phyloP scores from a whole-genome alignment of 192 early-diverging fungal genomes.

The Backusella westeae region DNA sequence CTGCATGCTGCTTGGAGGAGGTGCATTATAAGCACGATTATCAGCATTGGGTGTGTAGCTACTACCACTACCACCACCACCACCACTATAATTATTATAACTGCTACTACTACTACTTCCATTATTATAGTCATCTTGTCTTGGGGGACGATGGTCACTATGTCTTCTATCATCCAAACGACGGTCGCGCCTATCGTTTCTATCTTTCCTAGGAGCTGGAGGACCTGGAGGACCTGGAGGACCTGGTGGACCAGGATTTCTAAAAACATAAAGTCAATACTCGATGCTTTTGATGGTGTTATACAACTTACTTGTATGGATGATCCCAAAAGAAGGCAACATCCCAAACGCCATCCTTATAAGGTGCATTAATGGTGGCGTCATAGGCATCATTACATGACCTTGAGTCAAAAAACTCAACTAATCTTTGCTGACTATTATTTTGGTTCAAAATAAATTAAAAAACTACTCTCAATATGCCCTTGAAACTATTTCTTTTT shows the following conservation, averaged over 20 bases:
- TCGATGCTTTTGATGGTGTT: not conserved
- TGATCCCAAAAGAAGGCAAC: constrained; percentile 45
- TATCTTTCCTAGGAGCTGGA: constrained; percentile 17
- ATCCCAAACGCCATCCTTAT: constrained; percentile 39
- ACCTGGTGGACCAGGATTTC: constrained; percentile 3
- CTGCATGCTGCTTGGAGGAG: not conserved
- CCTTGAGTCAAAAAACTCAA: constrained; percentile 49
- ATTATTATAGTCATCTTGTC: not conserved
- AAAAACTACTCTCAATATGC: not conserved
- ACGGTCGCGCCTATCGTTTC: constrained; percentile 27
- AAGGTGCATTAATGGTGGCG: constrained; percentile 27
- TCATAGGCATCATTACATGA: constrained; percentile 36
- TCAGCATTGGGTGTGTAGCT: constrained; percentile 3
- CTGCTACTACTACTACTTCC: not conserved
- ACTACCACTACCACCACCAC: not conserved
- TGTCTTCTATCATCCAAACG: not conserved
- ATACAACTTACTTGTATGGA: constrained; percentile 25
- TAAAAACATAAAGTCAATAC: not conserved
- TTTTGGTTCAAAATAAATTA: not conserved
- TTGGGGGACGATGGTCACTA: not conserved
- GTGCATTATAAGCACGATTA: not conserved
- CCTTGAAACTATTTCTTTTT: not conserved
- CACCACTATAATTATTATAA: not conserved
- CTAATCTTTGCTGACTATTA: constrained; percentile 35
- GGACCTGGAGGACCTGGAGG: not conserved